Base-by-base conservation (phyloP, 441 rosid genomes). In the Sinapis alba region DNA sequence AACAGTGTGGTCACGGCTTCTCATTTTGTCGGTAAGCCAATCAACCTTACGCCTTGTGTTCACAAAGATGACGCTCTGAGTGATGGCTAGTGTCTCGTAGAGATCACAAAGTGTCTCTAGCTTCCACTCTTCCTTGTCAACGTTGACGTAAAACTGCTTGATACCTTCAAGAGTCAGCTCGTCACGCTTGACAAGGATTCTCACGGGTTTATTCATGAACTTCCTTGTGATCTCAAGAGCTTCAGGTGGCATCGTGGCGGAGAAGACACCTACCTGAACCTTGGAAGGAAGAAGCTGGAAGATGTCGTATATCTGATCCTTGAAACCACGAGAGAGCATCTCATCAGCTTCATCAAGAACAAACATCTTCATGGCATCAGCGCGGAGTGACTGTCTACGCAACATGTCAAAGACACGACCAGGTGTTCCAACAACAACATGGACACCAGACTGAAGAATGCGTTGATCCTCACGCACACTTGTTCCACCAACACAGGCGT, bases 331-430 rank as follows among this genome's bases (percentile, higher is more conserved):
- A 7, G 92, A 88, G 54, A 88, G 92, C 92, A 88, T 88, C 66
- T 88, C 89, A 84, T 88, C 92, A 10, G 92, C 89, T 73, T 88
- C 92, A 70, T 88, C 92, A 56, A 88, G 79, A 16, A 88, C 89
- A 69, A 86, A 88, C 86, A 86, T 88, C 65, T 69, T 86, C 60
- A 88, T 88, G 43, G 85, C 74, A 78, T 86, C 89, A 23, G 88
- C 81, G 5, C 88, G 84, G 43, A 88, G 88, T 5, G 89, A 88
- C 58, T 88, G 88, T 76, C 89, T 83, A 2, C 86, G 80, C 79
- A 88, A 73, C 92, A 88, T 88, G 82, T 88, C 92, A 59, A 88
- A 88, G 62, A 88, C 92, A 84, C 92, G 92, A 3, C 90, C 90
- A 12, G 92, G 92, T 51, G 92, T 88, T 24, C 92, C 92, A 32